A percentile compares a stretch with the other conserved stretches of the same genome.
phyloP scores from a whole-genome alignment of 495 filamentous ascomycete genomes.

The Hypoxylon cercidicola region DNA sequence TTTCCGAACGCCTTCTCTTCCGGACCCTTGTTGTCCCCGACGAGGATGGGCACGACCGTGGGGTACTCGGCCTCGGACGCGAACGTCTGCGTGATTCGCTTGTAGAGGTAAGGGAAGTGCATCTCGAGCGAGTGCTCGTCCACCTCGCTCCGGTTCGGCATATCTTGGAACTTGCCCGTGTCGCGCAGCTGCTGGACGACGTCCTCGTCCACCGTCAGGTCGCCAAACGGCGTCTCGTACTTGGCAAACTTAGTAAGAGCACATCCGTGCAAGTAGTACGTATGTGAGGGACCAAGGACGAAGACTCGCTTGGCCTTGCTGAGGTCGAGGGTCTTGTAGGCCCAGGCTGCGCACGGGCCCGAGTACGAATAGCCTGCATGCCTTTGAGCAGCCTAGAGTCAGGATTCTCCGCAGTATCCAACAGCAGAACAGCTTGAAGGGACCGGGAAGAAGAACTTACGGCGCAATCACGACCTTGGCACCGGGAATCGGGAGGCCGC shows the following conservation, averaged over 20 bases:
- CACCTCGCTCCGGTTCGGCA: conserved; percentile 75
- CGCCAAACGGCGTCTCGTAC: conserved; percentile 88
- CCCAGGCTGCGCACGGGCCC: conserved; percentile 91
- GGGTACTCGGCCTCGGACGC: conserved; percentile 66
- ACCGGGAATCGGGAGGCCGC: conserved; percentile 73
- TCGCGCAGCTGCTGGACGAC: conserved; percentile 70
- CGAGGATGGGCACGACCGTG: conserved; percentile 84
- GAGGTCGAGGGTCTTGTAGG: conserved; percentile 90
- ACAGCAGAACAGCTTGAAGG: conserved; percentile 5
- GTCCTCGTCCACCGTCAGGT: conserved; percentile 75
- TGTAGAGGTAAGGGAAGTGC: conserved; percentile 95
- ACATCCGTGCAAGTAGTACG: conserved; percentile 79
- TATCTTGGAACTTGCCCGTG: conserved; percentile 77
- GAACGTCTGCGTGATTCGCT: conserved; percentile 72
- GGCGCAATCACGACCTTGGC: conserved; percentile 94
- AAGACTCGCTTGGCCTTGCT: conserved; percentile 87
- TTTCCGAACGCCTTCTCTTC: conserved; percentile 76
- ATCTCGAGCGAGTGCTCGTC: conserved; percentile 97
- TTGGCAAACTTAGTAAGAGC: conserved; percentile 78
- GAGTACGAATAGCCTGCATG: conserved; percentile 98
- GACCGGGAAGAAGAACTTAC: conserved; percentile 65
- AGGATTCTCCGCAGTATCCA: conserved; percentile 23
- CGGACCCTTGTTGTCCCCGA: conserved; percentile 75
- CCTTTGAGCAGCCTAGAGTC: conserved; percentile 55
- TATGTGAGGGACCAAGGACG: conserved; percentile 93